These are phyloP conservation scores for Pseudogymnoascus sp. DNA, from an alignment of 2,329 filamentous ascomycete species.

Conservation along the genomic window DNA sequence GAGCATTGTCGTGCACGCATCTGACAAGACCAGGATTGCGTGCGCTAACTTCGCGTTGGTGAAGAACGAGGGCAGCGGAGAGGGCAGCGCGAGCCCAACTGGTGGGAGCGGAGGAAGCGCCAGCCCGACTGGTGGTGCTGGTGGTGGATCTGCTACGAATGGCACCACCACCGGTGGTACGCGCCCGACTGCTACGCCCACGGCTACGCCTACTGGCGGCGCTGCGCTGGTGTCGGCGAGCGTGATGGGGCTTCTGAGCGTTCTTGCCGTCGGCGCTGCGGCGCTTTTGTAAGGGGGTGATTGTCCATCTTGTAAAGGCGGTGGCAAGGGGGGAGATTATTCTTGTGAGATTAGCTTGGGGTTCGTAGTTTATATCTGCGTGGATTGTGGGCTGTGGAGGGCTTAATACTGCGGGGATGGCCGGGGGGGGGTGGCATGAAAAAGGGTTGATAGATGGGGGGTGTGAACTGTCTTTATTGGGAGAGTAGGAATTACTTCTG, in stretches of 20 bases:
- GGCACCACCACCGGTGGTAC: neutral
- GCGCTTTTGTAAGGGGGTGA: neutral
- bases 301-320: neutral
- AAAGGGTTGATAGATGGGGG: neutral
- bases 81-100: neutral
- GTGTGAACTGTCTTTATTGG: neutral
- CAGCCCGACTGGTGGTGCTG: neutral
- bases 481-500: neutral
- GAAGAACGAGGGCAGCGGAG: neutral
- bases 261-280: neutral
- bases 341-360: neutral
- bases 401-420: neutral
- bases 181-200: neutral
- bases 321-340: neutral
- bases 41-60: conserved; percentile 50
- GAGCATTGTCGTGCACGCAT: conserved; percentile 55
- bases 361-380: neutral
- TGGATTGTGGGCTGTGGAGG: neutral
- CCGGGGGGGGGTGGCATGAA: neutral
- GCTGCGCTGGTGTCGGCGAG: neutral
- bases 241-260: neutral
- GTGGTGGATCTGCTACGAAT: neutral
- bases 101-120: neutral
- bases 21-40: conserved; percentile 54
- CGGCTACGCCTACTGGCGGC: neutral